phyloP scores from a whole-genome alignment of 768 basidiomycete species.

The Tulasnella sp. region DNA sequence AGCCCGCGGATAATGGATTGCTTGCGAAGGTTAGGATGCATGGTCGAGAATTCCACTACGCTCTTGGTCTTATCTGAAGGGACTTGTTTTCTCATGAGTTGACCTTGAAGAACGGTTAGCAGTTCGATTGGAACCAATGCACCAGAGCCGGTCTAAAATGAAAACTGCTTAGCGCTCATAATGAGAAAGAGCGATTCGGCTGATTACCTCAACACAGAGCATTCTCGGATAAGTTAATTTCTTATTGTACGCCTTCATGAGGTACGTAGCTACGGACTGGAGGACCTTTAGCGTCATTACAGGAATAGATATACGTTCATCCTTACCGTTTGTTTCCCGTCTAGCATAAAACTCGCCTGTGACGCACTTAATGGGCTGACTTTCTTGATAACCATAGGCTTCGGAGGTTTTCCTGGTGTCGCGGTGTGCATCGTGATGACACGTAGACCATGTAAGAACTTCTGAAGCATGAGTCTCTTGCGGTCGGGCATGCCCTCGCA shows the following conservation, averaged over 20 bases:
- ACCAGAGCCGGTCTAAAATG: no score
- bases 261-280: no score
- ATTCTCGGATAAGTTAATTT: conserved; percentile 47
- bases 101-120: conserved; percentile 47
- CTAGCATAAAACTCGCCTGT: conserved; percentile 44
- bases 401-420: not conserved
- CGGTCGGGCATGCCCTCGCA: no score
- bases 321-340: conserved; percentile 28
- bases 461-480: no score
- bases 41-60: conserved; percentile 54
- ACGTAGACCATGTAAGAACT: no score
- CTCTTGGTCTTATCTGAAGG: conserved; percentile 51
- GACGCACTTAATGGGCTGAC: conserved; percentile 42
- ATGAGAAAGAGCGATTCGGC: no score
- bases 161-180: no score
- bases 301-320: conserved; percentile 24
- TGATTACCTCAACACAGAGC: conserved; percentile 51
- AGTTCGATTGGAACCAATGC: conserved; percentile 57
- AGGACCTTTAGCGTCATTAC: no score
- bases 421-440: conserved; percentile 4
- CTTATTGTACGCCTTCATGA: no score
- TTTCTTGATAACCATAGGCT: conserved; percentile 48
- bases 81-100: conserved; percentile 59
- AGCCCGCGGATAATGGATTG: conserved; percentile 16
- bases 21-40: no score